Percentiles rank a stretch among this genome's conserved stretches.
phyloP scores from a whole-genome alignment of 495 filamentous ascomycete species.

The Penicillium robsamsonii region DNA sequence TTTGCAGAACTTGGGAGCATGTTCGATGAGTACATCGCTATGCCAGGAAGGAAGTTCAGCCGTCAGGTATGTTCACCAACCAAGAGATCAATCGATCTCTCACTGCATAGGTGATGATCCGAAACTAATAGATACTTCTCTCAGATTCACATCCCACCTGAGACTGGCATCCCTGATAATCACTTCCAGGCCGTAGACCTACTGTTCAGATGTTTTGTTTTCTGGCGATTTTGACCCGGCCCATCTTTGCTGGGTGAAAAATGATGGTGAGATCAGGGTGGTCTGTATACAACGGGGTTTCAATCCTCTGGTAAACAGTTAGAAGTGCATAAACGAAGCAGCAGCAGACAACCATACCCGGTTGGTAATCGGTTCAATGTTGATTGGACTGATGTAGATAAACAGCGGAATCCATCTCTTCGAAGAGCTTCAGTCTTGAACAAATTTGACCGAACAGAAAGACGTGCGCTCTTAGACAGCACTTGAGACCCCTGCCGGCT shows the following conservation, averaged over 20 bases:
- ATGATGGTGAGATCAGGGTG: slow-evolving; percentile 4
- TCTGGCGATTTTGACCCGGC: slow-evolving; percentile 28
- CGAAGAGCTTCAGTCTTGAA: slow-evolving; percentile 3
- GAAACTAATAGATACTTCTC: slow-evolving; percentile 2
- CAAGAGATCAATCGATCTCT: background rate
- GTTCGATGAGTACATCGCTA: slow-evolving; percentile 44
- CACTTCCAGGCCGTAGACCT: slow-evolving; percentile 6
- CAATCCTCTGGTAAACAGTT: slow-evolving; percentile 9
- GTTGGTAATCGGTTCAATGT: slow-evolving; percentile 8
- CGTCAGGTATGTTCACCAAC: slow-evolving; percentile 24
- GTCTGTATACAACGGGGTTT: slow-evolving; percentile 1
- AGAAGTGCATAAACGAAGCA: background rate
- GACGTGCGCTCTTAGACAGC: background rate
- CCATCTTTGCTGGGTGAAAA: slow-evolving; percentile 24
- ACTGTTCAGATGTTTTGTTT: slow-evolving; percentile 12
- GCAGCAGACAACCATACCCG: slow-evolving; percentile 10
- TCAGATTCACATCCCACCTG: slow-evolving; percentile 20
- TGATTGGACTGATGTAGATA: slow-evolving; percentile 13
- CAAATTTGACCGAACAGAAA: slow-evolving; percentile 5
- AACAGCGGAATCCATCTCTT: slow-evolving; percentile 10
- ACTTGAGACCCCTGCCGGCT: slow-evolving; percentile 6
- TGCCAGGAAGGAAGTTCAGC: slow-evolving; percentile 39
- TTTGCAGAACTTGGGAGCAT: slow-evolving; percentile 38
- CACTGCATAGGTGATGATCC: background rate
- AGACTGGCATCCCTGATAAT: slow-evolving; percentile 1